These are phyloP conservation scores for Saturnispora halmiae DNA, from an alignment of 805 yeast genomes.

Conservation along the genomic window DNA sequence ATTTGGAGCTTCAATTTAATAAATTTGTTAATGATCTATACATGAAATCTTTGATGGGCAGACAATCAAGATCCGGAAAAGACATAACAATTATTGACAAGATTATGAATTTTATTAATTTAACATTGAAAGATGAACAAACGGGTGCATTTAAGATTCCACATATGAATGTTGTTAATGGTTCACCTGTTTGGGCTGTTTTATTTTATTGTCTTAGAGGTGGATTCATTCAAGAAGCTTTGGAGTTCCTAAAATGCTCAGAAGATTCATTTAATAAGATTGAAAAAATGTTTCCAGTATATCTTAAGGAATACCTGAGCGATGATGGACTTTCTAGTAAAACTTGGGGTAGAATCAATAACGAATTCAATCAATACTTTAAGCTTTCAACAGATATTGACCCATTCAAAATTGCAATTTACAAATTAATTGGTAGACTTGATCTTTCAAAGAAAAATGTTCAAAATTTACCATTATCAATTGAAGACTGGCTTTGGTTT, in stretches of 20 bases:
- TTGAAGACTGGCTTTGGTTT: conserved; percentile 97
- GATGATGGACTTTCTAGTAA: conserved; percentile 56
- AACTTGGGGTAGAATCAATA: conserved; percentile 56
- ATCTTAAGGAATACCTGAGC: conserved; percentile 60
- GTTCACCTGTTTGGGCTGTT: conserved; percentile 90
- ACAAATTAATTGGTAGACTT: conserved; percentile 89
- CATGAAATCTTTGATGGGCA: conserved; percentile 9
- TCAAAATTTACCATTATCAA: conserved; percentile 60
- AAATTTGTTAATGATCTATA: conserved; percentile 62
- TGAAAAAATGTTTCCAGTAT: conserved; percentile 76
- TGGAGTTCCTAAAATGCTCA: conserved; percentile 54
- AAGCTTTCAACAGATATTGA: conserved; percentile 60
- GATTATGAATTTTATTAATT: conserved; percentile 37
- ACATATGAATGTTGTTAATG: conserved; percentile 62
- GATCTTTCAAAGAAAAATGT: conserved; percentile 57
- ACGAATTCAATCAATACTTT: conserved; percentile 80
- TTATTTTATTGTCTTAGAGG: conserved; percentile 77
- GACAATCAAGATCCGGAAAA: conserved; percentile 3
- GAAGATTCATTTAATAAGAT: conserved; percentile 70
- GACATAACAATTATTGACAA: conserved; percentile 16
- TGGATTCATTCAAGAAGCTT: conserved; percentile 73
- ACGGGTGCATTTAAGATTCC: conserved; percentile 38
- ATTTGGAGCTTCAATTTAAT: conserved; percentile 69
- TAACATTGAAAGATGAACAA: conserved; percentile 33
- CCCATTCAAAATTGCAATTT: conserved; percentile 84